Evolutionary conservation across 352 stramenopile genomes (phyloP), one percentile per base, ranked within the genome.

Genomic region (Phytophthora citrophthora): DNA sequence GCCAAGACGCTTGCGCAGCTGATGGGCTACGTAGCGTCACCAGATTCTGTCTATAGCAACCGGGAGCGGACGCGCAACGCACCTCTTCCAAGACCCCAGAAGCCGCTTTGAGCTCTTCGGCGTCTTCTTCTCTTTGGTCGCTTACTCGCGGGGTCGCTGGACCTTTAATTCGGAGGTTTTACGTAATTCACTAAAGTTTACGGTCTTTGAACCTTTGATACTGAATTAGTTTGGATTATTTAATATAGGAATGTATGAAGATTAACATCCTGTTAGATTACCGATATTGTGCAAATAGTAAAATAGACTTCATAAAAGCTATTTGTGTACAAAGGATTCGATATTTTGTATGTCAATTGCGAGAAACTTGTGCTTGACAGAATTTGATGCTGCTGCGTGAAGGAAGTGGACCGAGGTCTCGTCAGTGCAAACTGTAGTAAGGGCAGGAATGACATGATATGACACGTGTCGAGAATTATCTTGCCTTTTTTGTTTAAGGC

Each of bases 81-180:
- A 77, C 69, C 69, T 77, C 58, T 57, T 73, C 29, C 15, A 73
- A 61, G 56, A 59, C 62, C 55, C 41, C 48, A 68, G 54, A 74
- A 69, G 60, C 54, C 59, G 51, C 64, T 74, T 65, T 59, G 69
- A 71, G 64, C 64, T 67, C 43, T 54, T 73, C 32, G 46, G 44
- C 41, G 59, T 53, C 57, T 77, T 72, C 62, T 61, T 70, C 57
- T 61, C 54, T 76, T 68, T 68, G 53, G 41, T 76, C 62, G 51
- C 64, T 54, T 53, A 43, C 31, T 74, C 61, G 62, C 55, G 7
- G 46, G 34, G 27, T 9, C 15, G 10, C 29, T 34, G 8, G 29
- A 34, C 29, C 29, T 34, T 18, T 52, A 70, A 70, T 41, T 61
- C 27, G 10, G 31, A 34, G 32, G 13, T 29, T 54, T 54, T 70